These are phyloP conservation scores for Cladosporium sp. DNA, from an alignment of 2,329 filamentous ascomycete genomes.

Conservation along the genomic window DNA sequence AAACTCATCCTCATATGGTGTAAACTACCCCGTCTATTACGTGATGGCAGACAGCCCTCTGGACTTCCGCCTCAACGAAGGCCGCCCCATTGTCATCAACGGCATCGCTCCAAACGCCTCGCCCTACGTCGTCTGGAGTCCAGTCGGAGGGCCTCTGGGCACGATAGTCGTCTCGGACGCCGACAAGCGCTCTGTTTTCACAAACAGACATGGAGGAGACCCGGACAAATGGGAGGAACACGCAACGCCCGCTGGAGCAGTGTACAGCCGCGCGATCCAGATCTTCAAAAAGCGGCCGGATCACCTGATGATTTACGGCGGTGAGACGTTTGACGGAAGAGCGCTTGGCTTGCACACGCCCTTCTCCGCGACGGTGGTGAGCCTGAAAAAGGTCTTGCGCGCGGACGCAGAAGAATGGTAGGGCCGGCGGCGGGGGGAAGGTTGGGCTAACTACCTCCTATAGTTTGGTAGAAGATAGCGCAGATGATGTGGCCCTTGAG, in stretches of 20 bases:
- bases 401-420: conserved; percentile 6
- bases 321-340: conserved; percentile 8
- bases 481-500: background rate
- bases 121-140: conserved; percentile 51
- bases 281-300: conserved; percentile 13
- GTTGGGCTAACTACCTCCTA: background rate
- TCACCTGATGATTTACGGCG: conserved; percentile 12
- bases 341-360: conserved; percentile 10
- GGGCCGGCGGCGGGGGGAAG: background rate
- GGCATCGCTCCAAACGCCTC: conserved; percentile 42
- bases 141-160: conserved; percentile 42
- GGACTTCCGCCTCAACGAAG: conserved; percentile 40
- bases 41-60: conserved; percentile 45
- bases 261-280: conserved; percentile 13
- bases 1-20: conserved; percentile 9
- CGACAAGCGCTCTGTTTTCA: conserved; percentile 13
- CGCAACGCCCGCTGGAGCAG: conserved; percentile 12
- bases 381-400: conserved; percentile 3
- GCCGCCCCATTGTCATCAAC: conserved; percentile 37
- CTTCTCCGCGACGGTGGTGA: conserved; percentile 11
- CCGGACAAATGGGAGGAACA: conserved; percentile 14
- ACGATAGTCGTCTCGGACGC: conserved; percentile 42
- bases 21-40: conserved; percentile 45
- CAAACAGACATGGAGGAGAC: conserved; percentile 11
- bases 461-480: background rate